These are phyloP conservation scores for Carex myosuroides DNA, from an alignment of 176 grass and related monocot species.

Conservation along the genomic window DNA sequence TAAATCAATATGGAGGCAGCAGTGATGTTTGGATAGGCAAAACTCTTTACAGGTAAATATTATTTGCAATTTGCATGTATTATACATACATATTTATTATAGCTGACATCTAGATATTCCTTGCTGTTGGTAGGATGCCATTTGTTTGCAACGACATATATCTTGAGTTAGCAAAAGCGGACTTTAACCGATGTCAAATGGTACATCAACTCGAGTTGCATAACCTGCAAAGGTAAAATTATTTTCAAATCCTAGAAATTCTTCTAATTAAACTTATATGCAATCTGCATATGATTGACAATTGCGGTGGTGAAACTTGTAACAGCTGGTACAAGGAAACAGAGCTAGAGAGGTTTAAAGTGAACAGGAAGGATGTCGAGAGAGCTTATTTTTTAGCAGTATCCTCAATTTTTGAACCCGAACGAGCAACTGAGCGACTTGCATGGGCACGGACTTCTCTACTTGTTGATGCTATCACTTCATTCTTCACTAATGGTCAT, in stretches of 20 bases:
- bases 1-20: slow-evolving; percentile 73
- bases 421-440: slow-evolving; percentile 34
- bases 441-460: slow-evolving; percentile 53
- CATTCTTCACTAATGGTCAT: slow-evolving; percentile 9
- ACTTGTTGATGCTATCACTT: slow-evolving; percentile 30
- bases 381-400: slow-evolving; percentile 54
- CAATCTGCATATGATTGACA: background rate
- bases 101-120: background rate
- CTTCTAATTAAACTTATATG: background rate
- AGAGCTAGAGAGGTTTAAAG: slow-evolving; percentile 25
- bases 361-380: slow-evolving; percentile 32
- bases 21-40: slow-evolving; percentile 88
- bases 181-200: slow-evolving; percentile 71
- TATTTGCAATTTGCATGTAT: background rate
- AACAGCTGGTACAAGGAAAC: slow-evolving; percentile 59
- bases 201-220: slow-evolving; percentile 64
- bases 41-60: slow-evolving; percentile 66
- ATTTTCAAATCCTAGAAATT: background rate
- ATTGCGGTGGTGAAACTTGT: background rate
- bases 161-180: slow-evolving; percentile 51
- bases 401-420: slow-evolving; percentile 58
- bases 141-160: slow-evolving; percentile 62
- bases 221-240: slow-evolving; percentile 43
- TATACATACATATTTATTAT: background rate
- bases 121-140: slow-evolving; percentile 51